Percentiles rank a stretch among this genome's conserved stretches.
phyloP scores from a whole-genome alignment of 2,329 filamentous ascomycete species.

The Tolypocladium guangdongense region DNA sequence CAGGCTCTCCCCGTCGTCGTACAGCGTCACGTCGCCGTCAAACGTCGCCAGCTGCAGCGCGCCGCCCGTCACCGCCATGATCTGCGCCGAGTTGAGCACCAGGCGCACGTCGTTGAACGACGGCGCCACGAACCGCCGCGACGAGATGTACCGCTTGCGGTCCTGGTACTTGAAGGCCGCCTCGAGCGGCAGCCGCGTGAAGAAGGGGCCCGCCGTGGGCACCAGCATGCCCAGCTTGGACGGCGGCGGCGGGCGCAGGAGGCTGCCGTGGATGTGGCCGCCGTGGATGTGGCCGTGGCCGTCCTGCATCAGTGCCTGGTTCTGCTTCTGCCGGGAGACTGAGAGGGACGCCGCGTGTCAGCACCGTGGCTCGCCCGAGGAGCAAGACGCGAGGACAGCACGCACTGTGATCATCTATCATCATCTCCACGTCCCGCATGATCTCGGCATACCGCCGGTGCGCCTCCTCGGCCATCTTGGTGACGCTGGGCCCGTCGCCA shows the following conservation, averaged over 20 bases:
- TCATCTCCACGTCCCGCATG: constrained; percentile 81
- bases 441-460: constrained; percentile 90
- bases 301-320: constrained; percentile 1
- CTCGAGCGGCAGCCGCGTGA: constrained; percentile 76
- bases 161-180: constrained; percentile 92
- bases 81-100: constrained; percentile 87
- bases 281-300: not conserved
- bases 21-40: constrained; percentile 94
- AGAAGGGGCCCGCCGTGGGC: constrained; percentile 85
- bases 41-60: constrained; percentile 83
- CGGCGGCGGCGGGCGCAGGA: constrained; percentile 35
- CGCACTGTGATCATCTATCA: constrained; percentile 87
- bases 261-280: constrained; percentile 43
- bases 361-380: too few relatives aligned
- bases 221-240: constrained; percentile 92
- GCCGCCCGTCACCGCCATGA: constrained; percentile 77
- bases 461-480: constrained; percentile 66
- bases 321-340: constrained; percentile 58
- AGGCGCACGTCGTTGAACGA: constrained; percentile 95
- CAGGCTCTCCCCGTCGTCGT: constrained; percentile 78
- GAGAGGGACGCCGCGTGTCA: not conserved
- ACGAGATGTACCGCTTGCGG: constrained; percentile 73
- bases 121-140: constrained; percentile 82
- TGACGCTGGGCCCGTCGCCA: constrained; percentile 54
- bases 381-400: too few relatives aligned